These are phyloP conservation scores for Plasmopara muralis DNA, from an alignment of 352 stramenopile genomes.

Conservation along the genomic window DNA sequence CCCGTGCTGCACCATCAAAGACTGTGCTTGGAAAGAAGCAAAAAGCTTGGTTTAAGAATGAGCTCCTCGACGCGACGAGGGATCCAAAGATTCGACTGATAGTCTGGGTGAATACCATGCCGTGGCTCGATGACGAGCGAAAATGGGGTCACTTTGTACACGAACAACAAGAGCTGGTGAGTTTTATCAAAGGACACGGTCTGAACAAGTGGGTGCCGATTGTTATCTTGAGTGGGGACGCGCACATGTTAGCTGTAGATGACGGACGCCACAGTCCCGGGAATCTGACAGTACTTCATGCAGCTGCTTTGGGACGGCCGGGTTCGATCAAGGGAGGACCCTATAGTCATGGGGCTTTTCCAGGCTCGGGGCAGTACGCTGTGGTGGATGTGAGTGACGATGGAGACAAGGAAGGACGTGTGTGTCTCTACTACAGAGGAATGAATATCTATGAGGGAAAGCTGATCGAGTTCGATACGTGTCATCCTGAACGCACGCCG, in stretches of 20 bases:
- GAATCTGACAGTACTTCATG: slow-evolving; percentile 73
- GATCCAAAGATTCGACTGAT: slow-evolving; percentile 60
- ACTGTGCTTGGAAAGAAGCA: slow-evolving; percentile 78
- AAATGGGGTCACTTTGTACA: slow-evolving; percentile 85
- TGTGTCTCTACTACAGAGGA: slow-evolving; percentile 69
- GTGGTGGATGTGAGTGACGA: slow-evolving; percentile 79
- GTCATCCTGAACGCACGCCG: slow-evolving; percentile 57
- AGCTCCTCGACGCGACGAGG: slow-evolving; percentile 55
- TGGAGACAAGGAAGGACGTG: slow-evolving; percentile 39
- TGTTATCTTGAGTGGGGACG: slow-evolving; percentile 81
- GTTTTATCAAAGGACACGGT: slow-evolving; percentile 57
- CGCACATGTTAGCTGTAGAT: slow-evolving; percentile 86
- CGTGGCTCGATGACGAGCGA: slow-evolving; percentile 78
- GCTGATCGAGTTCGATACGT: slow-evolving; percentile 74
- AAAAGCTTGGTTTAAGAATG: slow-evolving; percentile 82
- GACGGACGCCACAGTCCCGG: slow-evolving; percentile 67
- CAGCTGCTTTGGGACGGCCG: slow-evolving; percentile 69
- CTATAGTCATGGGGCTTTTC: slow-evolving; percentile 80
- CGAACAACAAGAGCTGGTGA: slow-evolving; percentile 73
- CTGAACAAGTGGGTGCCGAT: slow-evolving; percentile 68
- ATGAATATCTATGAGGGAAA: slow-evolving; percentile 48
- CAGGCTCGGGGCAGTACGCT: slow-evolving; percentile 73
- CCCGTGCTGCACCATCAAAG: slow-evolving; percentile 63
- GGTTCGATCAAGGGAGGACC: slow-evolving; percentile 82
- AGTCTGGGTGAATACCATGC: slow-evolving; percentile 84